A percentile compares a stretch with the other conserved stretches of the same genome.
phyloP scores from a whole-genome alignment of 192 early-diverging fungal genomes.

The Paraglomus brasilianum region DNA sequence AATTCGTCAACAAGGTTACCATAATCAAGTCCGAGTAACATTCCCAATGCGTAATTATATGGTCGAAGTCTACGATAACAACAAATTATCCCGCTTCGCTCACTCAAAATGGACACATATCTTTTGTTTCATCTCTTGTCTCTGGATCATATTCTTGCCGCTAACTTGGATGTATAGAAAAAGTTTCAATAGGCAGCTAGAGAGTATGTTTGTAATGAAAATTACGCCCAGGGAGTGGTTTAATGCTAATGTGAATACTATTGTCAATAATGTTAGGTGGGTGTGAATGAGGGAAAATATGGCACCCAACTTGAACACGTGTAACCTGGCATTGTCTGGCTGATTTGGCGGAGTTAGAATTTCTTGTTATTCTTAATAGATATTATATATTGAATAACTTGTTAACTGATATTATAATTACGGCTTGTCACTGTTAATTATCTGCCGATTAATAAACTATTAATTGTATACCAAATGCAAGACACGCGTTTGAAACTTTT shows the following conservation, averaged over 20 bases:
- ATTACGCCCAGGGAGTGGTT: constrained; percentile 36
- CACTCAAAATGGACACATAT: constrained; percentile 33
- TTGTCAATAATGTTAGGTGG: constrained; percentile 28
- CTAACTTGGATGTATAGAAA: constrained; percentile 36
- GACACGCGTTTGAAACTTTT: too few relatives aligned
- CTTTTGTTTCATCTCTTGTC: constrained; percentile 33
- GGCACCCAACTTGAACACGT: too few relatives aligned
- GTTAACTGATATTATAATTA: too few relatives aligned
- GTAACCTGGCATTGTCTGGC: too few relatives aligned
- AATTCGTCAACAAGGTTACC: constrained; percentile 37
- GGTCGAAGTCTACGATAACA: constrained; percentile 34
- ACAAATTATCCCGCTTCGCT: constrained; percentile 35
- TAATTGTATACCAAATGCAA: too few relatives aligned
- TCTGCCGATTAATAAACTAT: too few relatives aligned
- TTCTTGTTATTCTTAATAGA: too few relatives aligned
- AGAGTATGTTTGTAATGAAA: constrained; percentile 41
- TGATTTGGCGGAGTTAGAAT: too few relatives aligned
- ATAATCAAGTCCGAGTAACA: constrained; percentile 38
- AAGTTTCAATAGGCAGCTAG: constrained; percentile 32
- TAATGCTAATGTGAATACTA: constrained; percentile 32
- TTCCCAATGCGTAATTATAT: constrained; percentile 37
- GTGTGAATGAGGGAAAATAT: background rate
- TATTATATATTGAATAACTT: too few relatives aligned
- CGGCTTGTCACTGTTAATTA: too few relatives aligned
- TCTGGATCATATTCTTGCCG: constrained; percentile 39